Evolutionary conservation across 805 yeast genomes (phyloP), one percentile per base, ranked within the genome.

Genomic region (Cyberlindnera maclurae): DNA sequence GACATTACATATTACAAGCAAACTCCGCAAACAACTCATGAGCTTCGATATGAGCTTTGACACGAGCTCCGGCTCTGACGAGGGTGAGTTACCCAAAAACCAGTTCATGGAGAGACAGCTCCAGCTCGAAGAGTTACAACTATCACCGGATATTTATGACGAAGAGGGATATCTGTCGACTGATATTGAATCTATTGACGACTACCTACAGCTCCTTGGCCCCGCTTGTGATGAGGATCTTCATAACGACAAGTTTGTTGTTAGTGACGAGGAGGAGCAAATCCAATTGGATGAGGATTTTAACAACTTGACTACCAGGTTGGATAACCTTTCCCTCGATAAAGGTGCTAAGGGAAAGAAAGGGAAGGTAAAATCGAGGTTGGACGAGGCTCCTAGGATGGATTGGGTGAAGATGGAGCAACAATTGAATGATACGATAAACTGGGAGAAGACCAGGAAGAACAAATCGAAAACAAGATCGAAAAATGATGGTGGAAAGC

Each of bases 201-300:
- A 30, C 18, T 27, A 34, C 17, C n/a, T 17, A 4, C 31, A 34
- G 12, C 15, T 34, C n/a, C 26, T 18, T 3, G 27, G 26, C 13
- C 13, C 26, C 4, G 30, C 15, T 18, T 7, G 12, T n/a, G 32
- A 20, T 12, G 18, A 15, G 29, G 12, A 20, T 12, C 10, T 27
- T 3, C 9, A 15, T 8, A 29, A 24, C 7, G 15, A 12, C 15
- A 28, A 13, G 12, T 13, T 33, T 29, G 37, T 26, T 16, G 48
- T 39, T 15, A 41, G 42, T 13, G 48, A 44, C 16, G 48, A 44
- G 31, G 46, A 44, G 13, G 47, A 42, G 29, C 46, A 46, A 38
- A 47, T 43, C 26, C 41, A 39, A 15, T 26, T 48, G 29, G 44
- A 42, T 11, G 40, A 39, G 17, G 43, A 40, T n/a, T 7, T 36